Evolutionary conservation across 805 yeast species (phyloP).

Genomic region (Candida ponderosae): DNA sequence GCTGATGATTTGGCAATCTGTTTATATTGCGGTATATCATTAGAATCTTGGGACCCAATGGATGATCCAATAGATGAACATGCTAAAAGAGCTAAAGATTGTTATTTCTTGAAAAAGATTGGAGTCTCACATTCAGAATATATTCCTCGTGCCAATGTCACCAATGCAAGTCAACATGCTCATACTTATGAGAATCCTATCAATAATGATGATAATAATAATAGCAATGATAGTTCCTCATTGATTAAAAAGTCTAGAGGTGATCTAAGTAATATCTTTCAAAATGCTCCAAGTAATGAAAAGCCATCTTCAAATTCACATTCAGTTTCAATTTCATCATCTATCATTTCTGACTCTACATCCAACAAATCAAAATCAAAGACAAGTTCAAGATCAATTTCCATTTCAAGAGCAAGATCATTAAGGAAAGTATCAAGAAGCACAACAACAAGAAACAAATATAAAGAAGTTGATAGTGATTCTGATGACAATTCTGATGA

Average conservation of each 20-base stretch:
- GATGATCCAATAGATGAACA: slow-evolving; percentile 65
- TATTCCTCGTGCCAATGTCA: too few species aligned
- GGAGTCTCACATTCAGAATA: neutral
- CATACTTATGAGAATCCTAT: too few species aligned
- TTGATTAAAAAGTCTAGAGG: too few species aligned
- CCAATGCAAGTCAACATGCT: too few species aligned
- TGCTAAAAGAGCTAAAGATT: slow-evolving; percentile 29
- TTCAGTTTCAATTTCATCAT: neutral
- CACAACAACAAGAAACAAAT: too few species aligned
- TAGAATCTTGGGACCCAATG: slow-evolving; percentile 64
- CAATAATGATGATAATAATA: neutral
- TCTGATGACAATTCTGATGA: too few species aligned
- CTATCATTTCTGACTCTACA: neutral
- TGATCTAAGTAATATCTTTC: too few species aligned
- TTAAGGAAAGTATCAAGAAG: neutral
- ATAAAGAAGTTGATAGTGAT: neutral
- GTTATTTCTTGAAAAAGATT: slow-evolving; percentile 24
- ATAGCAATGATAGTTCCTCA: too few species aligned
- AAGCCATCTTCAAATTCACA: too few species aligned
- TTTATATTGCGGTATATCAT: slow-evolving; percentile 51
- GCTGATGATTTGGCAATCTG: slow-evolving; percentile 54
- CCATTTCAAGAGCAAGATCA: neutral
- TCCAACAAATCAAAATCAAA: neutral
- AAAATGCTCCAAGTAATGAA: too few species aligned
- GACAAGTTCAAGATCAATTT: neutral